Evolutionary conservation across 192 early-diverging fungal genomes (phyloP).

Genomic region (Anaeromyces robustus): DNA sequence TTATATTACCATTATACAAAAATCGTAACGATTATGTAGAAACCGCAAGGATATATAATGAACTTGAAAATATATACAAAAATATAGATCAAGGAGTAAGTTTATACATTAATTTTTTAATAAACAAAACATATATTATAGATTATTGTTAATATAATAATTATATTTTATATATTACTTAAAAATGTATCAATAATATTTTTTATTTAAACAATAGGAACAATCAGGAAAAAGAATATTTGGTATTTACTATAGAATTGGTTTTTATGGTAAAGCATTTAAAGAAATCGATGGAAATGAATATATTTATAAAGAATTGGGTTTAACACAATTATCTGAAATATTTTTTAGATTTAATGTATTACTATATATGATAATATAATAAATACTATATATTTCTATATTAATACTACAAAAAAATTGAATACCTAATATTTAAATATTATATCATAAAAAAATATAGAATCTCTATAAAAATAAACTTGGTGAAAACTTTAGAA

Average conservation of each 20-base stretch:
- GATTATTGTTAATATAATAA: too few relatives aligned
- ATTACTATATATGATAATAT: neutral
- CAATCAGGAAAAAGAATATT: conserved; percentile 1
- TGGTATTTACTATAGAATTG: conserved; percentile 1
- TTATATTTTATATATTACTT: too few relatives aligned
- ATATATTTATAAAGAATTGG: conserved; percentile 1
- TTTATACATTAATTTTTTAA: neutral
- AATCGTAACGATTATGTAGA: neutral
- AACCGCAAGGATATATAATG: neutral
- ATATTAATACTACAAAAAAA: too few relatives aligned
- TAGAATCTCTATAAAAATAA: neutral
- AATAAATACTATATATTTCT: neutral
- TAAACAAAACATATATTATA: too few relatives aligned
- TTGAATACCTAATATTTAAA: too few relatives aligned
- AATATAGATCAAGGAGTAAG: neutral
- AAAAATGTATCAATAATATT: too few relatives aligned
- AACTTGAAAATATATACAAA: neutral
- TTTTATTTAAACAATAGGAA: neutral
- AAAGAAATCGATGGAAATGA: conserved; percentile 1
- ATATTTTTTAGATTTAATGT: neutral
- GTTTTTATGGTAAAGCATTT: conserved; percentile 1
- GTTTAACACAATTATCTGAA: conserved; percentile 1
- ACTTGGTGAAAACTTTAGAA: neutral
- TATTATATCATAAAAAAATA: too few relatives aligned
- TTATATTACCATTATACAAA: neutral